Conservation (phyloP, 495 filamentous ascomycete species). For the Tuber umbilicatum region DNA sequence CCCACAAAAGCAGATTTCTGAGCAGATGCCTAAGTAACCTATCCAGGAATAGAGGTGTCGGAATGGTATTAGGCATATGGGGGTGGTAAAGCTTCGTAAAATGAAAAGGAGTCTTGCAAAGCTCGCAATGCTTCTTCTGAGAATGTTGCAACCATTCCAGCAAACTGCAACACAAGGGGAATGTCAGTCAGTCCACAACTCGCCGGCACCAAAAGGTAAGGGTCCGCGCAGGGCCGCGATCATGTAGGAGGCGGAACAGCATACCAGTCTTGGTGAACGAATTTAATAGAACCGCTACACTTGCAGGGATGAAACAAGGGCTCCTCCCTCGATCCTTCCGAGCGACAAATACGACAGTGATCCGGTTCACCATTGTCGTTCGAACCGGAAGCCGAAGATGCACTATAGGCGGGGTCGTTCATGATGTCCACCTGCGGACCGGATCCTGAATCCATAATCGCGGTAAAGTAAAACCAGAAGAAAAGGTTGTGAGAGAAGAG, state of each 20-base stretch:
- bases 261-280: conserved; percentile 85
- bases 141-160: conserved; percentile 98
- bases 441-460: conserved; percentile 29
- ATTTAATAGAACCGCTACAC: conserved; percentile 97
- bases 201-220: neutral
- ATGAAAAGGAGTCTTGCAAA: conserved; percentile 95
- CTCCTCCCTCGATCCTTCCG: conserved; percentile 75
- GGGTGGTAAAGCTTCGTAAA: conserved; percentile 97
- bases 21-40: conserved; percentile 66
- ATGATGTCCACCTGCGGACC: conserved; percentile 52
- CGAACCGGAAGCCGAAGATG: conserved; percentile 37
- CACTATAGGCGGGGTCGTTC: conserved; percentile 57
- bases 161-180: conserved; percentile 45
- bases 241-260: conserved; percentile 2
- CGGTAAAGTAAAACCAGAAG: neutral
- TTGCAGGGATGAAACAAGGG: conserved; percentile 96
- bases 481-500: conserved; percentile 35
- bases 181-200: conserved; percentile 23
- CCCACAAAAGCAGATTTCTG: conserved; percentile 65
- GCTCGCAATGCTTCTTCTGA: conserved; percentile 97
- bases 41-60: conserved; percentile 67
- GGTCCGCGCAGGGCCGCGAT: neutral
- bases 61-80: conserved; percentile 79
- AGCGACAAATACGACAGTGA: conserved; percentile 91
- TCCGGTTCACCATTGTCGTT: conserved; percentile 52